Conservation (phyloP, 768 basidiomycete species). For the Mycena epipterygia region DNA sequence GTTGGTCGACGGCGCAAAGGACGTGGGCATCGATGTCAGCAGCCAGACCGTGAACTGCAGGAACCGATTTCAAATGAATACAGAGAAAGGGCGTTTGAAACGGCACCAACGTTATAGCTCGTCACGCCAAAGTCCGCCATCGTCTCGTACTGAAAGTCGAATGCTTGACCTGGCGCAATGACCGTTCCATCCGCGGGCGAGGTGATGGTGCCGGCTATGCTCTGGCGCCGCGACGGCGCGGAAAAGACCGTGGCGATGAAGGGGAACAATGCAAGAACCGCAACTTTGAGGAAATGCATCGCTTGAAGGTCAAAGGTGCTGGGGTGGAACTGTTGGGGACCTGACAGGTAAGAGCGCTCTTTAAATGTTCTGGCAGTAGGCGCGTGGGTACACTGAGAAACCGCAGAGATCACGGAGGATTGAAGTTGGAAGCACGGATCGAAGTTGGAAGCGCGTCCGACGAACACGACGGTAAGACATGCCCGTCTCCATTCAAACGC, state of each 20-base stretch:
- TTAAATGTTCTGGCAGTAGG: conserved; percentile 1
- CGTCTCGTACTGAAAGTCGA: conserved; percentile 55
- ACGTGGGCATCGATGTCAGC: conserved; percentile 47
- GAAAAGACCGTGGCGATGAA: conserved; percentile 6
- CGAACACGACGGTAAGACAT: background rate
- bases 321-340: background rate
- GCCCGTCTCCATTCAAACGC: background rate
- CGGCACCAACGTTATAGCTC: conserved; percentile 47
- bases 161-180: conserved; percentile 55
- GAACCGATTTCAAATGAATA: background rate
- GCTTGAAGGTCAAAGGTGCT: background rate
- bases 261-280: conserved; percentile 24
- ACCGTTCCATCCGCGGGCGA: conserved; percentile 45
- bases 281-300: conserved; percentile 29
- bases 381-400: background rate
- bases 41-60: conserved; percentile 31
- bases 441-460: background rate
- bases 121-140: conserved; percentile 59
- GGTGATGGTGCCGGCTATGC: conserved; percentile 36
- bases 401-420: background rate
- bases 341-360: background rate
- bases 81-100: background rate
- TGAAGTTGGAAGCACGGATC: background rate
- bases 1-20: conserved; percentile 42
- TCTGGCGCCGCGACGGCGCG: conserved; percentile 26